Percentiles rank a stretch among this genome's conserved stretches.
These are phyloP conservation scores for Nannochloris sp. DNA, from an alignment of 139 green algal species.

Conservation along the genomic window DNA sequence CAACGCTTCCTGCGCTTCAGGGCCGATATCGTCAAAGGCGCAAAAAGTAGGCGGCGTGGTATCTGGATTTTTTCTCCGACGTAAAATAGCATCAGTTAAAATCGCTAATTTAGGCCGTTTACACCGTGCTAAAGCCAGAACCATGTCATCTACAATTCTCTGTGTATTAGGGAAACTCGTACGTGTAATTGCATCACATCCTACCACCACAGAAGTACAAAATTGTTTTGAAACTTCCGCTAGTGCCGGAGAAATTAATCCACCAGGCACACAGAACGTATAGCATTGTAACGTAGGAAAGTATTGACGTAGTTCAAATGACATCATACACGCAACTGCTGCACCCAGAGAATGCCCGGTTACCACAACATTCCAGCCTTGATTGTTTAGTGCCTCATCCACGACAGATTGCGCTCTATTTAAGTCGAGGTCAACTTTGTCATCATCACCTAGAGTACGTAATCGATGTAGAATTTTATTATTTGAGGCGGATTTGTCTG, in stretches of 20 bases:
- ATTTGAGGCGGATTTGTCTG: no score
- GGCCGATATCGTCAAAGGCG: conserved; percentile 10
- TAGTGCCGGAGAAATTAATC: conserved; percentile 22
- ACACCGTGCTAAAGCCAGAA: conserved; percentile 40
- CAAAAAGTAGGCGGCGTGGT: conserved; percentile 18
- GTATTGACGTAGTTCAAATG: conserved; percentile 39
- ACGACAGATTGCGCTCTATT: conserved; percentile 16
- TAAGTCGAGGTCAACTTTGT: conserved; percentile 8
- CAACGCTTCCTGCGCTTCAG: conserved; percentile 10
- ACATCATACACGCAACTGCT: conserved; percentile 53
- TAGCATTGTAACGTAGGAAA: conserved; percentile 50
- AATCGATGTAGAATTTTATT: no score
- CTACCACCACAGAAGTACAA: conserved; percentile 40
- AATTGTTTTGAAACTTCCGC: conserved; percentile 12
- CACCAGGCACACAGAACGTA: conserved; percentile 48
- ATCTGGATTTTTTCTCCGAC: background rate
- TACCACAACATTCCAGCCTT: conserved; percentile 54
- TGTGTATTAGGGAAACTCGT: conserved; percentile 6
- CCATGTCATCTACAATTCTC: conserved; percentile 40
- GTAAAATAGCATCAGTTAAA: background rate
- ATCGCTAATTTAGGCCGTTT: conserved; percentile 28
- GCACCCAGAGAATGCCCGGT: conserved; percentile 61
- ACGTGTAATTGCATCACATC: background rate
- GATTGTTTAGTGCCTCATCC: background rate
- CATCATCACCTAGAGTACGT: background rate